These are phyloP conservation scores for Cicer bijugum DNA, from an alignment of 306 rosid genomes.

Conservation along the genomic window DNA sequence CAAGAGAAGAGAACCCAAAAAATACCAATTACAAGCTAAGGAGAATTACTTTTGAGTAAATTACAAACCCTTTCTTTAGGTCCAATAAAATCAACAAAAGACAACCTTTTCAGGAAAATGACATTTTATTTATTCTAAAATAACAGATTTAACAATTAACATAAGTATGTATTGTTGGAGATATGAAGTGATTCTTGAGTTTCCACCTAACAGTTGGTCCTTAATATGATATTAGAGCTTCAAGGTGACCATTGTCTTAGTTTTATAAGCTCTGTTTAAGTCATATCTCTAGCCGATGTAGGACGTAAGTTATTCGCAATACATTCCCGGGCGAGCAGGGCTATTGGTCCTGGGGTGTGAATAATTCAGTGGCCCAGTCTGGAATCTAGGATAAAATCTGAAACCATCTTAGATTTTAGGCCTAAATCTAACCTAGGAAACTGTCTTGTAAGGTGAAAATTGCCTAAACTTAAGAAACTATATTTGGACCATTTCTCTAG, in stretches of 20 bases:
- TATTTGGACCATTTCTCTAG: no score
- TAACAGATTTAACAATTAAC: conserved; percentile 29
- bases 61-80: conserved; percentile 22
- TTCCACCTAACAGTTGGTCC: conserved; percentile 27
- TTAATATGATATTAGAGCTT: conserved; percentile 1
- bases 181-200: conserved; percentile 2
- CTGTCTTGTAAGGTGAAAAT: no score
- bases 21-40: conserved; percentile 23
- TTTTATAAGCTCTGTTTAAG: no score
- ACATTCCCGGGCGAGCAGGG: no score
- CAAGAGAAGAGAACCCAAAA: conserved; percentile 27
- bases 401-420: no score
- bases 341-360: no score
- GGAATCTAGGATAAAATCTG: no score
- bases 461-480: no score
- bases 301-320: no score
- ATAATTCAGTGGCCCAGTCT: no score
- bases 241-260: neutral
- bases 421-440: no score
- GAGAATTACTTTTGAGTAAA: conserved; percentile 24
- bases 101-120: conserved; percentile 12
- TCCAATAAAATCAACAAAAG: neutral
- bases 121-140: conserved; percentile 15
- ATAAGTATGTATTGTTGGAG: conserved; percentile 16
- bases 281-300: no score